These are phyloP conservation scores for Fusarium solani-melongenae DNA, from an alignment of 2,329 filamentous ascomycete species.

Conservation along the genomic window DNA sequence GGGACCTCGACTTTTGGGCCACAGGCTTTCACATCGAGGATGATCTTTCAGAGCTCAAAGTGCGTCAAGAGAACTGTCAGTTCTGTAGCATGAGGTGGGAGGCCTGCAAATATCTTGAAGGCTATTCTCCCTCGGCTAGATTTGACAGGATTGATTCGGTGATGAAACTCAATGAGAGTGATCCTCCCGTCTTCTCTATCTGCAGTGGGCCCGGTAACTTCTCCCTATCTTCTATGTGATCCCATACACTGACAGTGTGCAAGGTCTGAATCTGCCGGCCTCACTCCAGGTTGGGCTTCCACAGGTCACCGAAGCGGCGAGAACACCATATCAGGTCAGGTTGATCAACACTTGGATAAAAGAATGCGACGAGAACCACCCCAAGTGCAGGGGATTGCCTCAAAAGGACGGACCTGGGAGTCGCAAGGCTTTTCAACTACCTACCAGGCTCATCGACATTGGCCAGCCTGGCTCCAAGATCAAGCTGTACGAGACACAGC, in stretches of 20 bases:
- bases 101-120: slow-evolving; percentile 7
- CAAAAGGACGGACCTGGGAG: not conserved
- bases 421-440: not conserved
- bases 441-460: slow-evolving; percentile 5
- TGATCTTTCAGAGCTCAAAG: not conserved
- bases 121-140: not conserved
- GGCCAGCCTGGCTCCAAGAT: not conserved
- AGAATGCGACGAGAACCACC: not conserved
- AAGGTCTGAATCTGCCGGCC: not conserved
- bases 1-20: not conserved
- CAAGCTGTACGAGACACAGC: not conserved
- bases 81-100: slow-evolving; percentile 20
- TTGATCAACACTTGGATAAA: not conserved
- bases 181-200: slow-evolving; percentile 20
- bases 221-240: not conserved
- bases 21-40: not conserved
- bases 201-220: not conserved
- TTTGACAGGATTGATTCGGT: slow-evolving; percentile 4
- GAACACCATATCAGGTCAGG: not conserved
- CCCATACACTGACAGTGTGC: not conserved
- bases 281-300: not conserved
- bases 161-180: slow-evolving; percentile 15
- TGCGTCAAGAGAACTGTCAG: not conserved
- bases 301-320: not conserved
- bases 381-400: not conserved